phyloP scores from a whole-genome alignment of 2,329 filamentous ascomycete genomes.

The Xylariomycetidae sp. region DNA sequence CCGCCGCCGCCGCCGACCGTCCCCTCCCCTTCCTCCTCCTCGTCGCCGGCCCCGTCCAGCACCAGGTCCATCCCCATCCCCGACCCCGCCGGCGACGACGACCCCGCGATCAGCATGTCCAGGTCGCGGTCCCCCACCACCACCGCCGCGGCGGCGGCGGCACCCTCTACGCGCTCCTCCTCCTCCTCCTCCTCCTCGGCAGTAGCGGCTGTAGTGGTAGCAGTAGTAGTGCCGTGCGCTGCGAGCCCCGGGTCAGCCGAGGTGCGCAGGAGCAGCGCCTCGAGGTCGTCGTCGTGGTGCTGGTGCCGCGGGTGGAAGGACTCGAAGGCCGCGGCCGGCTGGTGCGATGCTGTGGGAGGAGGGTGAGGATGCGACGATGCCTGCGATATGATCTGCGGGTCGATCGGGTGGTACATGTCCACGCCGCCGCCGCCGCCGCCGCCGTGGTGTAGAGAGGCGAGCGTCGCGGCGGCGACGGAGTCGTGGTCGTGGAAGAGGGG shows the following conservation, averaged over 20 bases:
- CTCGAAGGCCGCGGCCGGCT: conserved; percentile 13
- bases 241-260: no score
- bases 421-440: no score
- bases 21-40: background rate
- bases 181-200: background rate
- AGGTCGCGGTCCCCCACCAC: conserved; percentile 20
- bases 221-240: no score
- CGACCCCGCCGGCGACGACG: background rate
- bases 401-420: conserved; percentile 48
- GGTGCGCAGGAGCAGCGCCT: conserved; percentile 2
- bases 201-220: conserved; percentile 10
- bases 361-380: conserved; percentile 23
- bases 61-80: background rate
- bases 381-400: conserved; percentile 53
- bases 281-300: conserved; percentile 1
- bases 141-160: background rate
- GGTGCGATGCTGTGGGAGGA: conserved; percentile 21
- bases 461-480: conserved; percentile 15
- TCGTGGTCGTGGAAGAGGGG: conserved; percentile 5
- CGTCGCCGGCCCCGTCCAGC: no score
- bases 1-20: background rate
- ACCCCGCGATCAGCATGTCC: conserved; percentile 26
- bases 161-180: background rate
- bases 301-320: conserved; percentile 28
- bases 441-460: conserved; percentile 23